Evolutionary conservation across 192 early-diverging fungal genomes (phyloP).

Genomic region (Cladochytrium replicatum): DNA sequence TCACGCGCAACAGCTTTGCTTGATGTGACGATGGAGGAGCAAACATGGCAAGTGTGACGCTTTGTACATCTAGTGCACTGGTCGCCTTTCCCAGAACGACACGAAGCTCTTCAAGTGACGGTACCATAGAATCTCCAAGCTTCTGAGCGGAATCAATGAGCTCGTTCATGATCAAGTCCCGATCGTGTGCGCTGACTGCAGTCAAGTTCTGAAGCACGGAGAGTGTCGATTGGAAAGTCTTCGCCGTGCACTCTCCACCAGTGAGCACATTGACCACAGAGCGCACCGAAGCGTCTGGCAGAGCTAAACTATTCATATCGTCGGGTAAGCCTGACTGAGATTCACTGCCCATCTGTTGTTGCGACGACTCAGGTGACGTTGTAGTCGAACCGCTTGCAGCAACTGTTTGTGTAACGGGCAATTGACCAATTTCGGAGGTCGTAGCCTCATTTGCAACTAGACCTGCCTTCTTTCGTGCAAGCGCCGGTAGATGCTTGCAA

Average conservation of each 20-base stretch:
- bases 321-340: no score
- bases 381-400: no score
- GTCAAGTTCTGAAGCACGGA: conserved; percentile 83
- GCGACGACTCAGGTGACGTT: no score
- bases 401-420: no score
- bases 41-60: conserved; percentile 64
- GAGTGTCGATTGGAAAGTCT: conserved; percentile 90
- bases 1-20: conserved; percentile 81
- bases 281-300: conserved; percentile 74
- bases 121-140: conserved; percentile 54
- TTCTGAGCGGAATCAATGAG: conserved; percentile 59
- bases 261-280: conserved; percentile 84
- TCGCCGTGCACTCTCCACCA: conserved; percentile 78
- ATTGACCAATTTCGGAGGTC: not conserved
- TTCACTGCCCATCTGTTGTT: not conserved
- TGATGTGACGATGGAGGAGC: conserved; percentile 79
- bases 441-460: conserved; percentile 3
- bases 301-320: no score
- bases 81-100: conserved; percentile 41
- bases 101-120: conserved; percentile 59
- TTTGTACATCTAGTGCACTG: conserved; percentile 61
- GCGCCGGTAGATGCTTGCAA: conserved; percentile 56
- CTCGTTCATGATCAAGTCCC: conserved; percentile 71
- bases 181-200: conserved; percentile 33
- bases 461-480: conserved; percentile 15